Evolutionary conservation across 345 rosid species (phyloP).

Genomic region (Odontarrhena argentea): DNA sequence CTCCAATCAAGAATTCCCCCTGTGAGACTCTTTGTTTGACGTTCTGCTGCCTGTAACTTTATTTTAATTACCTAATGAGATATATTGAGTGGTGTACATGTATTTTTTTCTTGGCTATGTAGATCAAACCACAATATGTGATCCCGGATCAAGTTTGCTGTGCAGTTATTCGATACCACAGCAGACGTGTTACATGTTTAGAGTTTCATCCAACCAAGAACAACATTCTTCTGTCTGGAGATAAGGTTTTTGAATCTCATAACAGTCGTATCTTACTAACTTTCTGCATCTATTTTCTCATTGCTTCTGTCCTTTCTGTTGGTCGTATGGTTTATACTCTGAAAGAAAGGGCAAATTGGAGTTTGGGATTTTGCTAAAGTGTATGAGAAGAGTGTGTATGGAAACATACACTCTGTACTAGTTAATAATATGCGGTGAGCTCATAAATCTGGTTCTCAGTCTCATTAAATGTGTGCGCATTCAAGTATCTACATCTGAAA

Average conservation of each 20-base stretch:
- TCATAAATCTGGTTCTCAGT: not conserved
- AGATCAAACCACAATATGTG: conserved; percentile 75
- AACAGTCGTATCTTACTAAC: too few species aligned
- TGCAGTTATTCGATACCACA: conserved; percentile 90
- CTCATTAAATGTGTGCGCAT: not conserved
- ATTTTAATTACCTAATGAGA: conserved; percentile 7
- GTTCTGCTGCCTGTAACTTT: not conserved
- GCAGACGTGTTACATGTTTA: conserved; percentile 89
- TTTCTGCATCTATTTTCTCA: conserved; percentile 5
- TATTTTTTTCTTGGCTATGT: not conserved
- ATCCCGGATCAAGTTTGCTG: conserved; percentile 87
- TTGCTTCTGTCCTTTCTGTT: not conserved
- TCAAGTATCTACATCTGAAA: not conserved
- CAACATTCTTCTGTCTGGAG: conserved; percentile 88
- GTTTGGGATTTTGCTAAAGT: conserved; percentile 90
- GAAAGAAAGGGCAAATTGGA: conserved; percentile 97
- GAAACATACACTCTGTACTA: conserved; percentile 75
- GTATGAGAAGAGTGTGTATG: conserved; percentile 83
- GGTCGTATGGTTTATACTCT: conserved; percentile 22
- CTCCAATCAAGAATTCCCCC: conserved; percentile 54
- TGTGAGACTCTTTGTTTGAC: conserved; percentile 41
- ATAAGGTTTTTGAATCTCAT: conserved; percentile 60
- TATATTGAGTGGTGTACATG: not conserved
- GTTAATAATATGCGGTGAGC: conserved; percentile 86
- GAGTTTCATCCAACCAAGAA: conserved; percentile 93